Conservation (phyloP, 352 stramenopile species). For the Pythium insidiosum region DNA sequence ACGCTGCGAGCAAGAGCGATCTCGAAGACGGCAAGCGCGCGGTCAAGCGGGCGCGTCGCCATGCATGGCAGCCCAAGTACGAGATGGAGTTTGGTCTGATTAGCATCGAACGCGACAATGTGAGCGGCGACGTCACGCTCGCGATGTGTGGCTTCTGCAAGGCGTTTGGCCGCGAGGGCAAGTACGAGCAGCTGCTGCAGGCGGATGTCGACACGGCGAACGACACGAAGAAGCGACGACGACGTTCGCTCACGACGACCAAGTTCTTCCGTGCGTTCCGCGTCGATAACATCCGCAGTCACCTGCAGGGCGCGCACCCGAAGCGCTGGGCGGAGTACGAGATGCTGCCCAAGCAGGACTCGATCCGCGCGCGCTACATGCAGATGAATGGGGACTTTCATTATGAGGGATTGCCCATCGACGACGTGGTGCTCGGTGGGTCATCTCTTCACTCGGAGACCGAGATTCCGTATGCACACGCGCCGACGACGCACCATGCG, state of each 20-base stretch:
- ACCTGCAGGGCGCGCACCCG: slow-evolving; percentile 68
- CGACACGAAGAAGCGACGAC: slow-evolving; percentile 66
- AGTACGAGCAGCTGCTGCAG: slow-evolving; percentile 63
- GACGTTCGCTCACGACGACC: slow-evolving; percentile 72
- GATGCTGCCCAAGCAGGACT: slow-evolving; percentile 69
- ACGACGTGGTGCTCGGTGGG: slow-evolving; percentile 59
- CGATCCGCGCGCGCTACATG: slow-evolving; percentile 42
- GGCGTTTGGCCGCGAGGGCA: slow-evolving; percentile 67
- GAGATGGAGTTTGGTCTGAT: slow-evolving; percentile 74
- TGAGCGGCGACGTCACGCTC: slow-evolving; percentile 60
- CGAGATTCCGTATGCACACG: slow-evolving; percentile 52
- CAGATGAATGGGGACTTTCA: slow-evolving; percentile 56
- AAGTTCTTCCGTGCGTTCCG: slow-evolving; percentile 85
- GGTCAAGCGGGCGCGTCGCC: slow-evolving; percentile 34
- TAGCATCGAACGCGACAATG: slow-evolving; percentile 55
- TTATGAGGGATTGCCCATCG: slow-evolving; percentile 59
- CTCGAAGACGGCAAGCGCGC: slow-evolving; percentile 25
- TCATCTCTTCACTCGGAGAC: slow-evolving; percentile 39
- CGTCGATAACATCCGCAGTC: slow-evolving; percentile 83
- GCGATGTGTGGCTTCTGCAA: slow-evolving; percentile 84
- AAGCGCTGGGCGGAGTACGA: slow-evolving; percentile 74
- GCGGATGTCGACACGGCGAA: slow-evolving; percentile 29
- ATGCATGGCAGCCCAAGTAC: slow-evolving; percentile 81
- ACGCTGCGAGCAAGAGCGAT: slow-evolving; percentile 6
- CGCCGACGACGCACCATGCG: slow-evolving; percentile 30